Evolutionary conservation across 345 rosid genomes (phyloP).

Genomic region (Citrus mangshanensis): DNA sequence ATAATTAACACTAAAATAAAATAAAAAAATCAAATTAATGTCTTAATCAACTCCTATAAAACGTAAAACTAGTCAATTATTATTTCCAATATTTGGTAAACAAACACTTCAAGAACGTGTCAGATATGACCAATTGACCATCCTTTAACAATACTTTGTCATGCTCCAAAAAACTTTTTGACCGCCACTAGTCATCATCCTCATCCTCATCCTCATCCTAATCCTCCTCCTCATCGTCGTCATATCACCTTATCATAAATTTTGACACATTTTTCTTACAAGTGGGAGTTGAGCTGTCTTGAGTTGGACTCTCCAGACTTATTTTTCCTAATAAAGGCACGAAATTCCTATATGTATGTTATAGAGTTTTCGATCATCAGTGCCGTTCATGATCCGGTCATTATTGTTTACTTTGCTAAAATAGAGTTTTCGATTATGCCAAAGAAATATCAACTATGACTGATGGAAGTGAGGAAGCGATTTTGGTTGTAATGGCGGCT

Average conservation of each 20-base stretch:
- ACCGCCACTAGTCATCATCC: no score
- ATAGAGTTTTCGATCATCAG: background rate
- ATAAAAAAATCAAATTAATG: background rate
- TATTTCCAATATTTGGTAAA: no score
- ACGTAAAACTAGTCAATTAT: no score
- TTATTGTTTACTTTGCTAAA: background rate
- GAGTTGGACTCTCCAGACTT: background rate
- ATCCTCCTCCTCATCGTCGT: no score
- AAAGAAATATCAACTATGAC: background rate
- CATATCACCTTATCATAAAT: background rate
- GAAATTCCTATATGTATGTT: background rate
- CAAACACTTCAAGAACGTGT: no score
- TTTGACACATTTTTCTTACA: background rate
- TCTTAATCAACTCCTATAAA: background rate
- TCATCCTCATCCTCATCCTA: no score
- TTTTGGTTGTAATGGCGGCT: slow-evolving; percentile 10
- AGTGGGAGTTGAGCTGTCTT: background rate
- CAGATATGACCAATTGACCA: no score
- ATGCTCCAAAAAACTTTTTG: no score
- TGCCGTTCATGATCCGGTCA: no score
- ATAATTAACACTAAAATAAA: background rate
- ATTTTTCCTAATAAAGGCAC: background rate
- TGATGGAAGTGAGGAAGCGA: background rate
- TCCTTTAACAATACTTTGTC: no score
- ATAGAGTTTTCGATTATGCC: background rate